Evolutionary conservation across 2,329 filamentous ascomycete genomes (phyloP), one percentile per base, ranked within the genome.

Genomic region (Fusarium musae): DNA sequence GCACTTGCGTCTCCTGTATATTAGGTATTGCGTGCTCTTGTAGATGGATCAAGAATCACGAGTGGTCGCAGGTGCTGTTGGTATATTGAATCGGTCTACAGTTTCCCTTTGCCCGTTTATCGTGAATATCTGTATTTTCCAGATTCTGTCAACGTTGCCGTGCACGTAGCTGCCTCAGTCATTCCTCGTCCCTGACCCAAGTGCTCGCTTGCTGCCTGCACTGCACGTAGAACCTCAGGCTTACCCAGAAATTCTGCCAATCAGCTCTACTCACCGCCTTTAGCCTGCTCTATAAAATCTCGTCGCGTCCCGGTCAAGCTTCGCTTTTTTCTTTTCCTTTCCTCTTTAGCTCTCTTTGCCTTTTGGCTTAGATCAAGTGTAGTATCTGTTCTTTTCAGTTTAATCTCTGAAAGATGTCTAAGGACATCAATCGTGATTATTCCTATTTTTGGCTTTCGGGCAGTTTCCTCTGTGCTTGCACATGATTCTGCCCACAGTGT

Each of bases 401-500:
- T 68, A 68, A 68, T 68, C 65, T 67, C 65, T 68, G 65, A 67
- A 68, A 68, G 65, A 50, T 68, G 47, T 68, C 65, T 44, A 68
- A 68, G 63, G 65, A 68, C 47, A 68, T 50, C 63, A 62, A 68
- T 58, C 52, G 86, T 90, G 91, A 93, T 95, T 95, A 93, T 90
- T 90, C 91, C 87, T 88, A 94, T 95, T 81, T 81, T 80, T 81
- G 79, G 75, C 59, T 36, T 59, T 32, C 36, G 79, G 78, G 73
- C 53, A 66, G 77, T 78, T 80, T 81, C 79, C 79, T 74, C 79
- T 81, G 79, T 80, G 79, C 79, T 81, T 81, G 79, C 79, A 77
- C 79, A 81, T 70, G 79, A 81, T 80, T 65, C 78, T 66, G 52
- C 75, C 75, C 79, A 81, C 76, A 73, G 80, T 82, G 79, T 82